Base-by-base conservation (phyloP, 2,329 filamentous ascomycete species). In the Arthrinium phaeospermum region DNA sequence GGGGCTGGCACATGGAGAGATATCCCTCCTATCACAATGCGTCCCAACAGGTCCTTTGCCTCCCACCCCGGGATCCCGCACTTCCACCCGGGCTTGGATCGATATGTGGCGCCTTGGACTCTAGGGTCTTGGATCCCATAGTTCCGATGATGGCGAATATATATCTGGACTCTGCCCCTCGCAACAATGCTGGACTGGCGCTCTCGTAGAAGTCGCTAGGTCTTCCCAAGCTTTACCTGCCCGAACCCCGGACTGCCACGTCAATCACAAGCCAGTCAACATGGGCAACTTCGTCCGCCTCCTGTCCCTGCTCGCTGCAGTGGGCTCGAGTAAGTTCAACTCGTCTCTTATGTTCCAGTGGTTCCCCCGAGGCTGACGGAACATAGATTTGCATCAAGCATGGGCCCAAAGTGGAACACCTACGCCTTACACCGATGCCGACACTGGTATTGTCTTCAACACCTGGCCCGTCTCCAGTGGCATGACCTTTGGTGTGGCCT, bases 381-480 rank as follows among this genome's bases (percentile, higher is more conserved):
- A 2, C 19, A 16, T 27, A 73, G 72, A 71, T 41, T 67, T 73
- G 27, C 72, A 68, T 19, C 51, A 70, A 69, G 45, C 70, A 47
- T 68, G 68, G 46, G 71, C 71, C 34, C 71, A 74, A 51, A 71
- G 61, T 13, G 53, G 57, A 13, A 68, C 70, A 19, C 70, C 72
- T 2, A 67, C 67, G 4, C 68, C 68, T 24, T 73, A 73, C 68
- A 73, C 68, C 2, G 73, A 73, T 61, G 47, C 77, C 64, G 81
- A 82, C 41, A 88, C 88, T 13, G 86, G 86, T 27, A 89, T 90
- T 75, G 81, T 79, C 41, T 89, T 90, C 79, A 85, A 86, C 76
- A 86, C 86, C 68, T 88, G 85, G 78, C 82, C 80, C 16, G 83
- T 86, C 47, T 76, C 79, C 24, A 86, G 85, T 71, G 85, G 85